Evolutionary conservation across 495 filamentous ascomycete genomes (phyloP), one percentile per base, ranked within the genome.

Genomic region (Ramalina intermedia): DNA sequence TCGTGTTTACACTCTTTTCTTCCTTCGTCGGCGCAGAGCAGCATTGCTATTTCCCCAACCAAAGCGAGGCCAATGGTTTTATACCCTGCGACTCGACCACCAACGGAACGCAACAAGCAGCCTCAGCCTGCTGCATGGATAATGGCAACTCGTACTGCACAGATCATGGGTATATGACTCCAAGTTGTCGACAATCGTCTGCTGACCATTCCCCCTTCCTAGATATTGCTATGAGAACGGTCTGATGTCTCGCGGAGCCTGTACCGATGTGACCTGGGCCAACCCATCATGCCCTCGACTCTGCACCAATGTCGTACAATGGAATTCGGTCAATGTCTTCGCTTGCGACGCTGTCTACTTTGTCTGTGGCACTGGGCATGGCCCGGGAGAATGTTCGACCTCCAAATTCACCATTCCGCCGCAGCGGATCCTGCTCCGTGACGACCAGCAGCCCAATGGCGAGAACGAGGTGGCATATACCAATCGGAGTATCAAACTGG

Each of bases 111-210:
- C 44, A 35, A 47, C 21, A 47, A 16, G 33, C 44, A 17, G 44
- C 44, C 44, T 47, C 44, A 9, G 44, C 44, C 4, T 47, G 44
- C 26, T 47, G 44, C 37, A 23, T 16, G 44, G n/a, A 47, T 14
- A 17, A 35, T 16, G 26, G 26, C 26, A 47, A 37, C 13, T 37
- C 41, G 27, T 47, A 47, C 26, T 47, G 44, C 29, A 47, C 44
- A 17, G 14, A 36, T 14, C 26, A 47, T 16, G 44, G 44, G 44
- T 47, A 17, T 1, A 26, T 1, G 2, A 17, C 2, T 17, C 21
- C 21, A 2, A 17, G 14, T 5, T 4, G 8, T 18, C 8, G 14
- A 41, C 7, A 9, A 7, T 41, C 17, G 17, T 18, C 14, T 12
- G 17, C 12, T 23, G 16, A 17, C 39, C 12, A 7, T 9, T 23